Evolutionary conservation across 2,329 filamentous ascomycete species (phyloP), one percentile per base, ranked within the genome.

Genomic region (Neophaeococcomyces mojaviensis): DNA sequence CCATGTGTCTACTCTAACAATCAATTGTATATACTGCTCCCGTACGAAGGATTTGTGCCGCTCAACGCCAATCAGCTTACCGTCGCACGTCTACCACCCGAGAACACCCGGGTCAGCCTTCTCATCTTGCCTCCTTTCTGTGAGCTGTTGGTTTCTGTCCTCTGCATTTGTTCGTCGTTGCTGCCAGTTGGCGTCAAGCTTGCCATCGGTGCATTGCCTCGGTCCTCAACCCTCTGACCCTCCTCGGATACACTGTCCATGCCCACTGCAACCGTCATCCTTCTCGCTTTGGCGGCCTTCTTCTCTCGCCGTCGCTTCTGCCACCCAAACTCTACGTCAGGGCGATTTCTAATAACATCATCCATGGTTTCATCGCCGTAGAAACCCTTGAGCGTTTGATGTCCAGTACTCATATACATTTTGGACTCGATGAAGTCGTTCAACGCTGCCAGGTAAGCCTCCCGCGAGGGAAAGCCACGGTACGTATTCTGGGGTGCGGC

Each of bases 101-200:
- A 31, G 4, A 41, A 33, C 4, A 41, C 39, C 15, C 39, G 9
- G 22, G 24, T 41, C 39, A 41, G 19, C 30, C 32, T 38, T 37
- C 38, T 41, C 42, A 26, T 41, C 30, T 43, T 24, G 32, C 35
- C 34, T 24, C 39, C 41, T 33, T 43, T 39, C 39, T 35, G 40
- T 26, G 8, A n/a, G 22, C 22, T 33, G 39, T 46, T 47, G 43
- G 34, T 36, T 9, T 38, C 39, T 16, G 22, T 35, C 18, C 39
- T 37, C 22, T 18, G 18, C 33, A 41, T 34, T 20, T 42, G 15
- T 15, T 43, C 18, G 19, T 22, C 26, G 26, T 36, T 36, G 28
- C 35, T n/a, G 35, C 15, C 38, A 22, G 9, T 33, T 36, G 12
- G 10, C 13, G 9, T 13, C 38, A 10, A 15, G 4, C 19, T 40